These are phyloP conservation scores for Tubosaeta brunneosetosa DNA, from an alignment of 768 basidiomycete species.

Conservation along the genomic window DNA sequence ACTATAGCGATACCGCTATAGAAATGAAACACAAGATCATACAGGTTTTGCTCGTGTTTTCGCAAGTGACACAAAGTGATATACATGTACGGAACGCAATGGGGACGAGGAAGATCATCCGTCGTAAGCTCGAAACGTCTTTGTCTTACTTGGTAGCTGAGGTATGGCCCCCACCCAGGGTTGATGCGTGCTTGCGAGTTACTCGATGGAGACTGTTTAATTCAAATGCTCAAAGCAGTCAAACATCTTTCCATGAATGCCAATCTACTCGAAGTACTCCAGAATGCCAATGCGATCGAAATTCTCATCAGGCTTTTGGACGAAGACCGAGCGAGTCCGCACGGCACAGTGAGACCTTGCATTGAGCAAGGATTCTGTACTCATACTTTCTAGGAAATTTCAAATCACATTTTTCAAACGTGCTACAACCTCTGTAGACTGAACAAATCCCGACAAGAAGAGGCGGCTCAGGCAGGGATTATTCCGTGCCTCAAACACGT, in stretches of 20 bases:
- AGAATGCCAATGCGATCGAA: slow-evolving; percentile 94
- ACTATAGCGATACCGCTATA: slow-evolving; percentile 55
- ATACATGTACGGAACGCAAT: slow-evolving; percentile 89
- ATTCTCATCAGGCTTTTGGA: slow-evolving; percentile 83
- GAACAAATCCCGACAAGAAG: slow-evolving; percentile 93
- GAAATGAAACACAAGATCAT: slow-evolving; percentile 89
- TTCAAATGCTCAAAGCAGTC: slow-evolving; percentile 87
- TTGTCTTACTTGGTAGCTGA: slow-evolving; percentile 2
- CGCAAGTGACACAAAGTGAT: slow-evolving; percentile 94
- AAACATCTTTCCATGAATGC: slow-evolving; percentile 96
- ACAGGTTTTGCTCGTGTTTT: slow-evolving; percentile 84
- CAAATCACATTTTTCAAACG: slow-evolving; percentile 95
- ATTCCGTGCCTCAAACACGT: slow-evolving; percentile 88
- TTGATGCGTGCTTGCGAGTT: slow-evolving; percentile 82
- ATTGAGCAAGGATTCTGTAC: not conserved
- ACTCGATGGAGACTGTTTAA: slow-evolving; percentile 83
- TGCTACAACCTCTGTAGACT: slow-evolving; percentile 95
- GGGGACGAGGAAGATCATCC: slow-evolving; percentile 82
- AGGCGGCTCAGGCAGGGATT: slow-evolving; percentile 93
- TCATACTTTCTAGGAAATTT: slow-evolving; percentile 67
- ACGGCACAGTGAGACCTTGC: slow-evolving; percentile 62
- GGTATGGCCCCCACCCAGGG: slow-evolving; percentile 49
- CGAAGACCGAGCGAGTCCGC: slow-evolving; percentile 70
- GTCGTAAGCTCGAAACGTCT: slow-evolving; percentile 54
- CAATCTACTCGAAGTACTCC: slow-evolving; percentile 83